A percentile compares a stretch with the other conserved stretches of the same genome.
These are phyloP conservation scores for Calonectria crousiana DNA, from an alignment of 2,329 filamentous ascomycete genomes.

Conservation along the genomic window DNA sequence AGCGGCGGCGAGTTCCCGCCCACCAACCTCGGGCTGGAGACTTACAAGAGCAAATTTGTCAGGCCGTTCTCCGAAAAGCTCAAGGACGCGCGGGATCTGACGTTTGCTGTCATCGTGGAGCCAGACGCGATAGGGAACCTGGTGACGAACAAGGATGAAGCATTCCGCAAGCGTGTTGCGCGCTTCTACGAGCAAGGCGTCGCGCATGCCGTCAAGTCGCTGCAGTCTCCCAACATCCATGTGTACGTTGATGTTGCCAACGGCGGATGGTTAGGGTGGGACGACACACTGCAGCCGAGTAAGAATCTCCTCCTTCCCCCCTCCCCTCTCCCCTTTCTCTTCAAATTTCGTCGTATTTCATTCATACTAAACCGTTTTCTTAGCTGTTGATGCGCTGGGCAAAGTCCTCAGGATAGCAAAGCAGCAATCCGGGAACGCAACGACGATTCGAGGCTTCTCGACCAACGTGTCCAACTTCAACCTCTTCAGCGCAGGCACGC, in stretches of 20 bases:
- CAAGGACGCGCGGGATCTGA: background rate
- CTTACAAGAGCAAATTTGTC: constrained; percentile 8
- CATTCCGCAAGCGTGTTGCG: background rate
- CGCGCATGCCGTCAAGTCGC: constrained; percentile 10
- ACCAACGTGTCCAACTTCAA: constrained; percentile 28
- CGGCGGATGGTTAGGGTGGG: constrained; percentile 21
- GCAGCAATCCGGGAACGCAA: background rate
- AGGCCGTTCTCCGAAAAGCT: constrained; percentile 19
- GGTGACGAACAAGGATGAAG: background rate
- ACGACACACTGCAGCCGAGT: constrained; percentile 11
- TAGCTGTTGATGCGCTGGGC: constrained; percentile 4
- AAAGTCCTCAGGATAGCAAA: constrained; percentile 10
- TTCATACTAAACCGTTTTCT: background rate
- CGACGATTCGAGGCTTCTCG: constrained; percentile 16
- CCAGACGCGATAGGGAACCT: constrained; percentile 21
- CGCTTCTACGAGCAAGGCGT: constrained; percentile 14
- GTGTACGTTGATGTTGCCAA: constrained; percentile 19
- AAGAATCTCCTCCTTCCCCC: background rate
- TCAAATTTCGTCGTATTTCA: too few relatives aligned
- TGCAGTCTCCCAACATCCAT: constrained; percentile 17
- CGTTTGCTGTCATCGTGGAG: constrained; percentile 20
- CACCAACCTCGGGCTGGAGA: background rate
- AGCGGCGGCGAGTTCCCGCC: constrained; percentile 4
- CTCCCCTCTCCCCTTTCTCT: too few relatives aligned
- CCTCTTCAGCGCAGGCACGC: background rate